phyloP scores from a whole-genome alignment of 352 stramenopile genomes.

The Globisporangium nodosum region DNA sequence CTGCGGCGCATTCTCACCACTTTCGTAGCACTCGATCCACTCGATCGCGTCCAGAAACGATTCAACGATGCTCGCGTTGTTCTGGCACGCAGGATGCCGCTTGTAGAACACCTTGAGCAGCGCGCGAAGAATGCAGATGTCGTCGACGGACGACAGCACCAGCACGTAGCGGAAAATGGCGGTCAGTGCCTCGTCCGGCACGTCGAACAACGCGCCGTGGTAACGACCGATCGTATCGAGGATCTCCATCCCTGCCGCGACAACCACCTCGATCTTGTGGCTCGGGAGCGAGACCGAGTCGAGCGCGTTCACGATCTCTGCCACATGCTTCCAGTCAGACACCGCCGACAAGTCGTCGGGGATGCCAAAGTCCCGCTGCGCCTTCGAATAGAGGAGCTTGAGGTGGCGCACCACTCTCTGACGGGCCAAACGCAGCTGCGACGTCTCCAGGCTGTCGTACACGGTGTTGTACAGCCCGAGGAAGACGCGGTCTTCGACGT shows the following conservation, averaged over 20 bases:
- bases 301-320: conserved; percentile 51
- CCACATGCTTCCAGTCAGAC: conserved; percentile 51
- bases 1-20: conserved; percentile 23
- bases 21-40: conserved; percentile 68
- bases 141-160: conserved; percentile 52
- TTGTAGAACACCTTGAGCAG: conserved; percentile 60
- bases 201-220: conserved; percentile 51
- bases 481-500: conserved; percentile 82
- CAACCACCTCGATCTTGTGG: conserved; percentile 79
- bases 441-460: conserved; percentile 54
- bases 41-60: conserved; percentile 75
- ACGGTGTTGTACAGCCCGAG: conserved; percentile 42
- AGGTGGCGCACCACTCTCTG: conserved; percentile 36
- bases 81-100: conserved; percentile 67
- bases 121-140: conserved; percentile 41
- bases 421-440: conserved; percentile 27
- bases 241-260: conserved; percentile 48
- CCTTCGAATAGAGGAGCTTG: conserved; percentile 53
- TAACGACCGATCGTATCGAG: conserved; percentile 39
- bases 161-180: conserved; percentile 67
- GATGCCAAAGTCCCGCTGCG: conserved; percentile 59
- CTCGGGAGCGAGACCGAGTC: conserved; percentile 76
- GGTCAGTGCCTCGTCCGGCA: conserved; percentile 53
- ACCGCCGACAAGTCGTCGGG: conserved; percentile 48
- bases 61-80: conserved; percentile 45